A percentile compares a stretch with the other conserved stretches of the same genome.
Evolutionary conservation across 1,139 yeast species (phyloP).

Genomic region (Candida glucosophila): DNA sequence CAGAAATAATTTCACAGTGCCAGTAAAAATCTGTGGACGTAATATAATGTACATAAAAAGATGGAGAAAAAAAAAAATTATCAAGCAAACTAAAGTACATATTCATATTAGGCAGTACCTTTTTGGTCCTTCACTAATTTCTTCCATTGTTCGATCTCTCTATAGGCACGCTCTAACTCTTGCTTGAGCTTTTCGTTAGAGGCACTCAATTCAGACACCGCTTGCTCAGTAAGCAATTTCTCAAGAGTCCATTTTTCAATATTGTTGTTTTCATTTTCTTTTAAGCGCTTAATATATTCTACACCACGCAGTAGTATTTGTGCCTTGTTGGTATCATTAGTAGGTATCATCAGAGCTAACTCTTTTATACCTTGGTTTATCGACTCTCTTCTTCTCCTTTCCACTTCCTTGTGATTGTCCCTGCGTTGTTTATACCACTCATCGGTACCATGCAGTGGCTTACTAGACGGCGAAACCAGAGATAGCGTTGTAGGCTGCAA

Average conservation of each 20-base stretch:
- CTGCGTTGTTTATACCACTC: slow-evolving; percentile 85
- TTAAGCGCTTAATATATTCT: slow-evolving; percentile 79
- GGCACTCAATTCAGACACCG: slow-evolving; percentile 68
- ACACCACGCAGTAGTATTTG: slow-evolving; percentile 83
- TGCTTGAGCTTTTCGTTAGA: slow-evolving; percentile 72
- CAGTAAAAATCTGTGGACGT: no score
- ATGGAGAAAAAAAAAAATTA: no score
- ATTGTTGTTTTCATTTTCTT: slow-evolving; percentile 79
- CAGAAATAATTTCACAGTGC: no score
- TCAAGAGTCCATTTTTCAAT: slow-evolving; percentile 93
- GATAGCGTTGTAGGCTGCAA: slow-evolving; percentile 29
- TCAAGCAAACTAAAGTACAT: no score
- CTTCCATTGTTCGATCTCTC: slow-evolving; percentile 84
- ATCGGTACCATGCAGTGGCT: slow-evolving; percentile 59
- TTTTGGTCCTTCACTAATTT: slow-evolving; percentile 21
- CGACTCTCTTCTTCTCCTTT: slow-evolving; percentile 88
- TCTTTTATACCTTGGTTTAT: slow-evolving; percentile 86
- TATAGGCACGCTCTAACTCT: slow-evolving; percentile 84
- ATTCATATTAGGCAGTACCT: slow-evolving; percentile 1
- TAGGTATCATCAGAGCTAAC: slow-evolving; percentile 74
- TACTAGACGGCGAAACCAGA: slow-evolving; percentile 23
- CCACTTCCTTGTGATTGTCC: slow-evolving; percentile 95
- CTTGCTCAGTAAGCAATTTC: slow-evolving; percentile 85
- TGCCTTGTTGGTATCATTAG: slow-evolving; percentile 86
- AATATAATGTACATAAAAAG: no score